Evolutionary conservation across 768 basidiomycete genomes (phyloP), one percentile per base, ranked within the genome.

Genomic region (Boletellus ananas): DNA sequence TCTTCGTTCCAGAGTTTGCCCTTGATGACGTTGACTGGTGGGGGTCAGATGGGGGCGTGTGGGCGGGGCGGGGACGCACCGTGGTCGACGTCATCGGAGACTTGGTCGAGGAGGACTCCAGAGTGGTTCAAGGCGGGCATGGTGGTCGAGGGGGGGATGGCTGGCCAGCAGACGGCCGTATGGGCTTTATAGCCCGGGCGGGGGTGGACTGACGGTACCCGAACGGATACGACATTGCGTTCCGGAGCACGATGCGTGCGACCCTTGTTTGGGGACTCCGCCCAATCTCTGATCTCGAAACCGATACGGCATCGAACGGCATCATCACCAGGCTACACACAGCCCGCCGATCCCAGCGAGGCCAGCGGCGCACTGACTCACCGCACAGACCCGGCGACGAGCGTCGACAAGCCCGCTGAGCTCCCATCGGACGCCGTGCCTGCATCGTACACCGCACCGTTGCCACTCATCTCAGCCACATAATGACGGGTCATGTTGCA

Each of bases 11-110:
- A 82, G 38, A 73, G 54, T 44, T 75, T 76, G 25, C 79, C 81
- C 63, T 83, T 87, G 36, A 87, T 70, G 33, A 80, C 75, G 60
- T 90, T 90, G 33, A 90, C 87, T 88, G 57, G 14, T 31, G 14
- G n/a, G 38, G 34, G 27, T 8, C 20, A 34, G 38, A 18, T 51
- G 4, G 36, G 36, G 3, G 14, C 20, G 14, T 17, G 45, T 5
- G 2, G 7, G 6, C 14, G 38, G 31, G 4, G 21, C 8, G 1
- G 39, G 20, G 34, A 64, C 74, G 11, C 31, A 79, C 77, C 77
- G 54, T 74, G 61, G 56, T 79, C 78, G 20, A 79, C 58, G 34
- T 77, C 77, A 52, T 79, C 78, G 34, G 75, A 79, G 45, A 73
- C 58, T 33, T 55, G 45, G 44, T 80, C 79, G 45, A 80, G 67